Base-by-base conservation (phyloP, 139 green algal species). In the Tetratostichococcus sp. region DNA sequence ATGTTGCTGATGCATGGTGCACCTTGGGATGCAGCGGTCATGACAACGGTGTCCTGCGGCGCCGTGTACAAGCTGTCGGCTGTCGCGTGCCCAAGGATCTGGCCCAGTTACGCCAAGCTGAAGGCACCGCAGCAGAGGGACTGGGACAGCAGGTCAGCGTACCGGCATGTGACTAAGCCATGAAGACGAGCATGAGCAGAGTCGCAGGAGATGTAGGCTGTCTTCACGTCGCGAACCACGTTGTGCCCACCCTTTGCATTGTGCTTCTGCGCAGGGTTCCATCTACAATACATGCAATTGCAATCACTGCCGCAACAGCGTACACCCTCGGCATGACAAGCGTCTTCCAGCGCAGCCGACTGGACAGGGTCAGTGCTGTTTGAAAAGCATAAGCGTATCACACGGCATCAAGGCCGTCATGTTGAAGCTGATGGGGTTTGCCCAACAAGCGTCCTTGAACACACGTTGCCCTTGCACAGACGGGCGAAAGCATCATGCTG, bases 101-200 rank as follows among this genome's bases (percentile, higher is more conserved):
- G 17, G 17, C 14, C 50, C 19, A 62, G 50, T 17, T 62, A 62
- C 19, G 14, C 50, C 19, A 62, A 62, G 50, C 50, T 62, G 50
- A 62, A 62, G 50, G 50, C 50, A 4, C 50, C 50, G 35, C 43
- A 77, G 28, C 70, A 72, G 35, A 32, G 70, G 4, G 65, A 77
- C 19, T 77, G 73, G 73, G 65, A 77, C 73, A 77, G 73, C 73
- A 77, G 73, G 73, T 77, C 32, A 14, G 28, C 25, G 14, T 50
- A 8, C 14, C 14, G 39, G 39, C 39, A 8, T 50, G 39, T 50
- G 39, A 50, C 39, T 50, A 22, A 50, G n/a, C n/a, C n/a, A n/a
- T n/a, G n/a, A n/a, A n/a, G n/a, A n/a, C n/a, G n/a, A n/a, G n/a
- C n/a, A n/a, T n/a, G n/a, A n/a, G n/a, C n/a, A n/a, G n/a, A n/a